These are phyloP conservation scores for Lippia alba DNA, from an alignment of 305 asterid genomes.

Conservation along the genomic window DNA sequence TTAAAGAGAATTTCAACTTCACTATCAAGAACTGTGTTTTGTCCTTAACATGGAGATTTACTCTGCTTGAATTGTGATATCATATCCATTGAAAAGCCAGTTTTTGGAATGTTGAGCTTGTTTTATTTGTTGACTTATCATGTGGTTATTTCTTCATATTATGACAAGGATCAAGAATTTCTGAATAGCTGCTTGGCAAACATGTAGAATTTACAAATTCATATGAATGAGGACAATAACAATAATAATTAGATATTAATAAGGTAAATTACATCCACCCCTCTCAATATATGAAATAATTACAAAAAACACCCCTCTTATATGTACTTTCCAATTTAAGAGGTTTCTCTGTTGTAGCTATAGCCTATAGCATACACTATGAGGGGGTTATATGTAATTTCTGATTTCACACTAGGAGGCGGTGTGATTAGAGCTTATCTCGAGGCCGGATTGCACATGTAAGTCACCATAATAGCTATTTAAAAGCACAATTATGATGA, in stretches of 20 bases:
- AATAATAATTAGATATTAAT: too few relatives aligned
- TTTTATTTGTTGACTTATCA: constrained; percentile 16
- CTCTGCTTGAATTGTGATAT: constrained; percentile 19
- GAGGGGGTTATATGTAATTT: too few relatives aligned
- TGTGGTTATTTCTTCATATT: constrained; percentile 7
- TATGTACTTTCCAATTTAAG: too few relatives aligned
- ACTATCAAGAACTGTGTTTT: constrained; percentile 31
- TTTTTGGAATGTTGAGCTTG: constrained; percentile 46
- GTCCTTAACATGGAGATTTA: constrained; percentile 30
- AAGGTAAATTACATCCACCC: not conserved
- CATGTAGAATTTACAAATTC: constrained; percentile 7
- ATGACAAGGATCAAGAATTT: constrained; percentile 26
- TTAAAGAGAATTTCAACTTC: not conserved
- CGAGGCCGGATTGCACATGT: too few relatives aligned
- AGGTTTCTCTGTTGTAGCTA: too few relatives aligned
- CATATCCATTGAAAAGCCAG: constrained; percentile 42
- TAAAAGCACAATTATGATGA: too few relatives aligned
- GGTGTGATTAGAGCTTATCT: too few relatives aligned
- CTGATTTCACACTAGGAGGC: too few relatives aligned
- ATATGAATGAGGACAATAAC: not conserved
- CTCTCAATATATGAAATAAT: not conserved
- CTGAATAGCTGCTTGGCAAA: constrained; percentile 13
- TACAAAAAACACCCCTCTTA: not conserved
- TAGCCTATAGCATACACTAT: too few relatives aligned
- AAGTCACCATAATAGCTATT: too few relatives aligned